Evolutionary conservation across 2,329 filamentous ascomycete species (phyloP), one percentile per base, ranked within the genome.

Genomic region (Ceratocystis cubensis): DNA sequence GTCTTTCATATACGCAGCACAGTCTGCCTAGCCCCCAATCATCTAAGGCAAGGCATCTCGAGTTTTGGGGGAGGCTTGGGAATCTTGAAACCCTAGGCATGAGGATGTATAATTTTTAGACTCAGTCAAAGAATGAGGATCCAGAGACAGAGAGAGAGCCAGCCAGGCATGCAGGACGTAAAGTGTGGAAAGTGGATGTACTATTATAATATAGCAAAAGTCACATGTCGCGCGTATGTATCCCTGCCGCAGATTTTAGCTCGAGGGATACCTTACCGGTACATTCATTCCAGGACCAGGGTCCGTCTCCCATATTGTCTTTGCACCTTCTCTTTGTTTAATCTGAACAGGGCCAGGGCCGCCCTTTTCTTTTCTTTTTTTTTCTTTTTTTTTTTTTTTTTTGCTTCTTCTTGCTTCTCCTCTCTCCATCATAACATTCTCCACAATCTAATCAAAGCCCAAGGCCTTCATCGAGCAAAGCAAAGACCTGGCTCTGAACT

Each of bases 21-120:
- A 57, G 28, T 57, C 53, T 57, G 53, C 53, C 22, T 57, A 17
- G 53, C 53, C 53, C 53, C 53, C 53, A 57, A 57, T 10, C 10
- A 17, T 2, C 50, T 13, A 17, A 25, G 50, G 5, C 50, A 20
- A 22, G n/a, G 10, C 22, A 20, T 7, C 20, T 56, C 50, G 8
- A 25, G 13, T 56, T 20, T 15, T n/a, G 46, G 6, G 46, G 50
- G 17, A 22, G 4, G 50, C 10, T 20, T 56, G 22, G 22, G 25
- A 33, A 57, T 28, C 50, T 57, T 17, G 3, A 28, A 8, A 57
- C 33, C 10, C 3, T 2, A 57, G 13, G 5, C 8, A 22, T 28
- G 50, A 30, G 8, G 50, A 57, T 28, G 25, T 28, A 17, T 4
- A 56, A 30, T 57, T 57, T n/a, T 10, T 28, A 57, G 50, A 30